These are phyloP conservation scores for Selenicereus undatus DNA, from an alignment of 148 eudicot species.

Conservation along the genomic window DNA sequence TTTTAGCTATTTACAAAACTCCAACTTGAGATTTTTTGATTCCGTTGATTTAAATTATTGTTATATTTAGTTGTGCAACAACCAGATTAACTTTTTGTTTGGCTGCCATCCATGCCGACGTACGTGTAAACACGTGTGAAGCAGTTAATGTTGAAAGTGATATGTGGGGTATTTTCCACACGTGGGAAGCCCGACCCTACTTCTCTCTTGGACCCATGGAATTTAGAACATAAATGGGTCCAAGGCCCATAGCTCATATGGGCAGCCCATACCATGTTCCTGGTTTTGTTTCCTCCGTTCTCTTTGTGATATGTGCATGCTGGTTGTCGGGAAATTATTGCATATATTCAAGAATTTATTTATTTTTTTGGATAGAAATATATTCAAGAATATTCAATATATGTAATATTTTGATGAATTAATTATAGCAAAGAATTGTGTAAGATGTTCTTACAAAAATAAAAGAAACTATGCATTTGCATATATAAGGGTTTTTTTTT, in stretches of 20 bases:
- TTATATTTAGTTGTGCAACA: too few species aligned
- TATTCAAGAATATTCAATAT: too few species aligned
- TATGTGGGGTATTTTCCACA: background rate
- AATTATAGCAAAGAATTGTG: too few species aligned
- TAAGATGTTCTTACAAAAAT: background rate
- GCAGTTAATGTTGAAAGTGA: background rate
- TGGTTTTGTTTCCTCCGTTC: background rate
- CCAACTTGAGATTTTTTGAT: too few species aligned
- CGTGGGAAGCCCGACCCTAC: conserved; percentile 3
- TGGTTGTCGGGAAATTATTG: background rate
- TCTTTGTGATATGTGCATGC: background rate
- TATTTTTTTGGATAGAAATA: too few species aligned
- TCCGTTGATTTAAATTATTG: too few species aligned
- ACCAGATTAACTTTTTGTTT: too few species aligned
- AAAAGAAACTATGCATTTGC: too few species aligned
- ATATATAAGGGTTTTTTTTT: too few species aligned
- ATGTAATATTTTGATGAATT: too few species aligned
- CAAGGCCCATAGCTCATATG: background rate
- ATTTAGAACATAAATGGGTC: conserved; percentile 1
- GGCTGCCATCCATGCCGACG: background rate
- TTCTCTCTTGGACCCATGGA: background rate
- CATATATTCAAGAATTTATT: too few species aligned
- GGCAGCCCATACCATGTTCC: background rate
- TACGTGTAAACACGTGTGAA: background rate
- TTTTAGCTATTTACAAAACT: too few species aligned